These are phyloP conservation scores for Lineolata rhizophorae DNA, from an alignment of 495 filamentous ascomycete genomes.

Conservation along the genomic window DNA sequence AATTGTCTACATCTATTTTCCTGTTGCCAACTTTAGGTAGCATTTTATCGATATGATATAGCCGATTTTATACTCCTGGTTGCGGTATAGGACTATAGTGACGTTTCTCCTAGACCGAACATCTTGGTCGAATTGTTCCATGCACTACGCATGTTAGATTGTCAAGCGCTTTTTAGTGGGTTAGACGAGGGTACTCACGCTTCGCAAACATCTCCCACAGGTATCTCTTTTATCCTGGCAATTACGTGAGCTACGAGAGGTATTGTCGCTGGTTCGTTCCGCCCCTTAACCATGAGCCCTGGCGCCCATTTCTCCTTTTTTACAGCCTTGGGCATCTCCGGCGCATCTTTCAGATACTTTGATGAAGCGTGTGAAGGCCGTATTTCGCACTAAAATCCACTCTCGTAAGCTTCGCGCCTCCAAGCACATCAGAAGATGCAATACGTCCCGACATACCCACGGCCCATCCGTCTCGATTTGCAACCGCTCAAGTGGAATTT, in stretches of 20 bases:
- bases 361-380: constrained; percentile 40
- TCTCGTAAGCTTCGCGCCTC: not conserved
- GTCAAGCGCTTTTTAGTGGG: not conserved
- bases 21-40: no score
- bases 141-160: not conserved
- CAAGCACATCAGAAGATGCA: not conserved
- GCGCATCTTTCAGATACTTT: constrained; percentile 26
- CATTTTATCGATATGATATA: no score
- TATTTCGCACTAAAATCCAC: constrained; percentile 31
- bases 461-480: constrained; percentile 92
- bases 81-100: no score
- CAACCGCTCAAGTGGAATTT: constrained; percentile 47
- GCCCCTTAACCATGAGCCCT: constrained; percentile 67
- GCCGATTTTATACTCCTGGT: no score
- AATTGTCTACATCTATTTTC: no score
- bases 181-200: constrained; percentile 27
- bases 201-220: constrained; percentile 63
- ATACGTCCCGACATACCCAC: constrained; percentile 29
- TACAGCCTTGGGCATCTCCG: constrained; percentile 26
- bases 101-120: constrained; percentile 1
- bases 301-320: constrained; percentile 89
- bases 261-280: constrained; percentile 79
- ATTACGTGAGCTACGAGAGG: constrained; percentile 68
- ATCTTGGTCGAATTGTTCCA: not conserved
- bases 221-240: constrained; percentile 59